Percentiles rank a stretch among this genome's conserved stretches.
phyloP scores from a whole-genome alignment of 768 basidiomycete species.

The Tulasnella sp. region DNA sequence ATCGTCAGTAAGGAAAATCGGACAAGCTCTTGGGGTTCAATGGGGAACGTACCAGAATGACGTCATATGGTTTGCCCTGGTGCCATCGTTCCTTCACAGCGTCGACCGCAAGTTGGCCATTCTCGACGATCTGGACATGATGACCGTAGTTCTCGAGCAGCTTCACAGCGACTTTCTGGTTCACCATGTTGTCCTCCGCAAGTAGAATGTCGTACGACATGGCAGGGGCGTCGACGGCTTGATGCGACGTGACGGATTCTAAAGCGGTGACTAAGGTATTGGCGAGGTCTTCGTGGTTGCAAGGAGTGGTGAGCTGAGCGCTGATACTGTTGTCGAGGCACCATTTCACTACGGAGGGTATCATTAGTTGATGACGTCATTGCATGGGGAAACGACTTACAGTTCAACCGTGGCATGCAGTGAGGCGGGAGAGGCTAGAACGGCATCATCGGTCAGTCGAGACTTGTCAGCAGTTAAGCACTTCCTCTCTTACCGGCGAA shows the following conservation, averaged over 20 bases:
- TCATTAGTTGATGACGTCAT: slow-evolving; percentile 1
- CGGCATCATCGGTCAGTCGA: not conserved
- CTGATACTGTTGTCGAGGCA: slow-evolving; percentile 94
- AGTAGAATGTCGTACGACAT: slow-evolving; percentile 85
- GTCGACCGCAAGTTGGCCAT: slow-evolving; percentile 87
- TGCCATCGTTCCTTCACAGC: slow-evolving; percentile 71
- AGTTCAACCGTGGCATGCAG: slow-evolving; percentile 59
- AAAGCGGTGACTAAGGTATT: slow-evolving; percentile 89
- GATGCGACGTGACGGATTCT: slow-evolving; percentile 87
- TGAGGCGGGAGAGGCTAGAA: slow-evolving; percentile 16
- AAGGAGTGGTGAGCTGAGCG: slow-evolving; percentile 87
- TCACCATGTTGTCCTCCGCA: slow-evolving; percentile 93
- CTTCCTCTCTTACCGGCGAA: slow-evolving; percentile 41
- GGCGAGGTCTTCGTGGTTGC: slow-evolving; percentile 76
- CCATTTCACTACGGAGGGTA: slow-evolving; percentile 62
- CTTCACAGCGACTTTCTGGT: slow-evolving; percentile 93
- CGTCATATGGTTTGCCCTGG: slow-evolving; percentile 69
- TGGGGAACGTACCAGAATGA: slow-evolving; percentile 61
- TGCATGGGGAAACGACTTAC: slow-evolving; percentile 34
- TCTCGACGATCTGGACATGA: slow-evolving; percentile 92
- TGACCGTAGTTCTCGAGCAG: slow-evolving; percentile 95
- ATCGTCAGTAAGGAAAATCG: slow-evolving; percentile 9
- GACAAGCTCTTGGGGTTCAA: not conserved
- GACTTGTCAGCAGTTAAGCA: not conserved
- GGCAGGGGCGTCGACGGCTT: slow-evolving; percentile 75